These are phyloP conservation scores for Aphanomyces stellatus DNA, from an alignment of 352 stramenopile species.

Conservation along the genomic window DNA sequence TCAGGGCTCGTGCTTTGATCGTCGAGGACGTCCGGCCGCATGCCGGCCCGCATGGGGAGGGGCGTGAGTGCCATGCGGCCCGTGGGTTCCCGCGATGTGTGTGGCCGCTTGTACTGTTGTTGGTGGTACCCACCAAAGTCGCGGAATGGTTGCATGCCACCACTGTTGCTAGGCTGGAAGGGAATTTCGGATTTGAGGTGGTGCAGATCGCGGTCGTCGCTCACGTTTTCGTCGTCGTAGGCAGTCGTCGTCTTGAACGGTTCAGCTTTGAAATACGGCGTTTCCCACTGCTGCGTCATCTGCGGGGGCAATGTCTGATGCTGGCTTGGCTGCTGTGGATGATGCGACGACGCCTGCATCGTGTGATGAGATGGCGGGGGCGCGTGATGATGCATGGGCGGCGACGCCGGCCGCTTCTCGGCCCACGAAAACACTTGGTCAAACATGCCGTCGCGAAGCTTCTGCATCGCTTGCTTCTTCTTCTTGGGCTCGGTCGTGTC, in stretches of 20 bases:
- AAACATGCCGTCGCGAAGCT: slow-evolving; percentile 68
- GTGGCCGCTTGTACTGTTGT: slow-evolving; percentile 2
- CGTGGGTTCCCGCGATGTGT: neutral
- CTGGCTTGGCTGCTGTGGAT: too few relatives aligned
- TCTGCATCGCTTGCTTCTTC: slow-evolving; percentile 64
- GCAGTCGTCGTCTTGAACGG: neutral
- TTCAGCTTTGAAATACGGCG: neutral
- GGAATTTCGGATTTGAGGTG: neutral
- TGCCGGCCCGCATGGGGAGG: slow-evolving; percentile 3
- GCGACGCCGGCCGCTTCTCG: neutral
- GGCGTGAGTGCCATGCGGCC: slow-evolving; percentile 9
- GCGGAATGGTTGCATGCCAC: too few relatives aligned
- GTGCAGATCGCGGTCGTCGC: neutral
- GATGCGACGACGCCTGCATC: neutral
- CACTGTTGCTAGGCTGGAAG: neutral
- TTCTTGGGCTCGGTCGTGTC: slow-evolving; percentile 79
- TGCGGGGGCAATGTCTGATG: too few relatives aligned
- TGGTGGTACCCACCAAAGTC: too few relatives aligned
- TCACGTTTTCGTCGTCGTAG: neutral
- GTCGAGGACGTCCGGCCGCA: neutral
- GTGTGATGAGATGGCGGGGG: neutral
- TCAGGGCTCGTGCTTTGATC: neutral
- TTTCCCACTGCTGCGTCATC: neutral
- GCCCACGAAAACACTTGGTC: slow-evolving; percentile 65
- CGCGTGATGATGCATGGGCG: neutral